phyloP scores from a whole-genome alignment of 108 stramenopile genomes.

The Chaetoceros tenuissimus region DNA sequence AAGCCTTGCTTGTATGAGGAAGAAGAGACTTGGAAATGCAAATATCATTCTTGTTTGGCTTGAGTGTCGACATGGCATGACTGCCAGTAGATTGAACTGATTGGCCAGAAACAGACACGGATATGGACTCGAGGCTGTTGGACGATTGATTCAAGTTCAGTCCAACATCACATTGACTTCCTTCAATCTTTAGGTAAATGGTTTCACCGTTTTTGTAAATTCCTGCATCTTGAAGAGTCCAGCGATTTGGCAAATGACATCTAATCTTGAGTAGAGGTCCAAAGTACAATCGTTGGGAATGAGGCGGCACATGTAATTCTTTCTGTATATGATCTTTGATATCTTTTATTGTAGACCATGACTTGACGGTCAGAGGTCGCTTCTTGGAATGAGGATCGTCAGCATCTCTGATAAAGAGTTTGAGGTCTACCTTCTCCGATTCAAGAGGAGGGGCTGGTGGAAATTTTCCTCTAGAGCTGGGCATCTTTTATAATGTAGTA shows the following conservation, averaged over 20 bases:
- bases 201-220: slow-evolving; percentile 79
- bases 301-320: slow-evolving; percentile 54
- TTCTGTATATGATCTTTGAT: slow-evolving; percentile 65
- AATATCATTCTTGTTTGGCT: slow-evolving; percentile 38
- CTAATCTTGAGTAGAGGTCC: slow-evolving; percentile 61
- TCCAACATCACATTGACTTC: too few species aligned
- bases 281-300: slow-evolving; percentile 63
- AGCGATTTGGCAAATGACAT: slow-evolving; percentile 65
- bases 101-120: too few species aligned
- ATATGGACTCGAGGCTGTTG: too few species aligned
- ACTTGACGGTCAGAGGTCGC: slow-evolving; percentile 54
- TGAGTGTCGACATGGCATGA: slow-evolving; percentile 29
- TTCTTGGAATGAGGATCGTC: slow-evolving; percentile 55
- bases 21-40: slow-evolving; percentile 60
- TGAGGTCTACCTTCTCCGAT: slow-evolving; percentile 65
- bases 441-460: background rate
- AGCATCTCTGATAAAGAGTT: slow-evolving; percentile 74
- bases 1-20: slow-evolving; percentile 43
- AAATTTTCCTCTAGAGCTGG: too few species aligned
- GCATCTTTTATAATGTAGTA: too few species aligned
- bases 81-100: background rate
- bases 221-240: slow-evolving; percentile 78
- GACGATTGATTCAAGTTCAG: too few species aligned
- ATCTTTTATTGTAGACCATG: slow-evolving; percentile 83
- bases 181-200: slow-evolving; percentile 60